phyloP scores from a whole-genome alignment of 208 protist species.

The Histomonas meleagridis region DNA sequence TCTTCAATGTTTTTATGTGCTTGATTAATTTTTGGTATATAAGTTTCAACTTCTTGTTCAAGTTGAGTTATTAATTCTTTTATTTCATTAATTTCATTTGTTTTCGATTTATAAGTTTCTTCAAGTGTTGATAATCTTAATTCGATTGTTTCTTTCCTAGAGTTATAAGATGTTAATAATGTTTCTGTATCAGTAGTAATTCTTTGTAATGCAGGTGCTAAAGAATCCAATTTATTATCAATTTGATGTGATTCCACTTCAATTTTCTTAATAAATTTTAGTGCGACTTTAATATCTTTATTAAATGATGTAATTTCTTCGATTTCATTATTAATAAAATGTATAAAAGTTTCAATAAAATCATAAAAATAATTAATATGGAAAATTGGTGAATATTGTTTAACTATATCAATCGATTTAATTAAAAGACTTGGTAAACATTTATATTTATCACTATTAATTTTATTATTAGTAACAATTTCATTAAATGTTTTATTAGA shows the following conservation, averaged over 20 bases:
- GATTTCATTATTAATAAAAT: background rate
- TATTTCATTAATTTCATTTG: background rate
- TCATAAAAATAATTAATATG: background rate
- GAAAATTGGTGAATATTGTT: background rate
- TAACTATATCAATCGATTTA: background rate
- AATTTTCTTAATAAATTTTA: background rate
- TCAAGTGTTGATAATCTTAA: background rate
- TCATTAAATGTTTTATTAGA: too few species aligned
- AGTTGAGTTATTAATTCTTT: background rate
- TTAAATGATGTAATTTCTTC: background rate
- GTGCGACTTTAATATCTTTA: background rate
- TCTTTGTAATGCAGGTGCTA: background rate
- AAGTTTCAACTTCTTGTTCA: background rate
- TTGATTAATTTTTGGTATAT: background rate
- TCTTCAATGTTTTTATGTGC: background rate
- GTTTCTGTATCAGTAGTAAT: background rate
- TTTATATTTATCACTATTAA: too few species aligned
- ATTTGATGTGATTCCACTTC: background rate
- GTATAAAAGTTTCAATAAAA: background rate
- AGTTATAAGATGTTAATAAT: background rate
- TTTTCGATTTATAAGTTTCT: background rate
- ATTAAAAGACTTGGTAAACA: too few species aligned
- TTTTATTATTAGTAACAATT: too few species aligned
- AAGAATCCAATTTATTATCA: background rate
- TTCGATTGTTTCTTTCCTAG: background rate